Evolutionary conservation across 257 asterid genomes (phyloP).

Genomic region (Penstemon davidsonii): DNA sequence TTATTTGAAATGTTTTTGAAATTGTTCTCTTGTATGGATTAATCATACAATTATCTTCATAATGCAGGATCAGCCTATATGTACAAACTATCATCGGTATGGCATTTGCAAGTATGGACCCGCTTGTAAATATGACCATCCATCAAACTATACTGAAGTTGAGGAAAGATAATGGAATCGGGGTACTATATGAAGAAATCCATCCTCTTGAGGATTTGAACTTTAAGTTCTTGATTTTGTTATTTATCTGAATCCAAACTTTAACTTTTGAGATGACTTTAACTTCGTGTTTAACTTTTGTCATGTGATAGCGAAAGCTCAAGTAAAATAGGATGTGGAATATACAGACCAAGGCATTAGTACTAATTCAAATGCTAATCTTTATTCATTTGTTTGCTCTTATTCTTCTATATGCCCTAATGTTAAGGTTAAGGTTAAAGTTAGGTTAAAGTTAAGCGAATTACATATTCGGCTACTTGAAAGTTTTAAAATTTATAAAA

Average conservation of each 20-base stretch:
- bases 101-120: constrained; percentile 97
- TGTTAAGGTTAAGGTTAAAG: too few species aligned
- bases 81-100: constrained; percentile 70
- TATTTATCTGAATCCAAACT: neutral
- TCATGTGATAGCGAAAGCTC: neutral
- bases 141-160: constrained; percentile 46
- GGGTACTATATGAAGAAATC: too few species aligned
- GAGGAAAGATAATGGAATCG: constrained; percentile 46
- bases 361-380: too few species aligned
- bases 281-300: neutral
- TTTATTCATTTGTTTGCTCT: too few species aligned
- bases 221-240: neutral
- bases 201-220: constrained; percentile 2
- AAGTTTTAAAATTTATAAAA: too few species aligned
- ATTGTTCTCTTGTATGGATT: neutral
- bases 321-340: neutral
- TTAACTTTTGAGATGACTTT: neutral
- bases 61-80: constrained; percentile 72
- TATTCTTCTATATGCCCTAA: too few species aligned
- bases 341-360: too few species aligned
- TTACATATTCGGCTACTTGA: too few species aligned
- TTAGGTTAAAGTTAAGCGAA: too few species aligned
- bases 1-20: neutral
- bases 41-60: neutral
- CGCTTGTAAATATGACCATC: constrained; percentile 83